Base-by-base conservation (phyloP, 495 filamentous ascomycete genomes). In the Aspergillus asperescens region DNA sequence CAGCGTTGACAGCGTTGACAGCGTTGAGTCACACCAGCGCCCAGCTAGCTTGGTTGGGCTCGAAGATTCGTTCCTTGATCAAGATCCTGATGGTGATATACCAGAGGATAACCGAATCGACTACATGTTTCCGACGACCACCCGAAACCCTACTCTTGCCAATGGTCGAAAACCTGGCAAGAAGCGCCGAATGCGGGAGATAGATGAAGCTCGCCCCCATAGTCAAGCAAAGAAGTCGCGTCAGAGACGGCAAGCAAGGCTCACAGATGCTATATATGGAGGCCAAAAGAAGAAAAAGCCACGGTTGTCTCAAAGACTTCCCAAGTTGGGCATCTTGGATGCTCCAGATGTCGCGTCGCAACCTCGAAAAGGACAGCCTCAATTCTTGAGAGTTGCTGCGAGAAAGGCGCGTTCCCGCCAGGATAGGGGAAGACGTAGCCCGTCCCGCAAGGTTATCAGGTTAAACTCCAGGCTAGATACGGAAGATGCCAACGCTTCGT, bases 331-430 rank as follows among this genome's bases (percentile, higher is more conserved):
- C 46, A 83, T 92, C 44, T 54, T 95, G 19, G 90, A 96, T 77
- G 82, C 84, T 25, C 73, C 81, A 28, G 78, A 71, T 58, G 70
- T 70, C 28, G 65, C 61, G 27, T 47, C 48, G 28, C 50, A 52
- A 41, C 44, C 66, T 44, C 59, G 54, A 16, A 52, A 56, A 9
- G 55, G 70, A 13, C 65, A 73, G 6, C 91, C 93, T 5, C 69
- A 71, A 24, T 97, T 97, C 61, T 70, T 96, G 18, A 82, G 81
- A 44, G 66, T 98, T 56, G 93, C 93, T 32, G 80, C 81, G 16
- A 83, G 94, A 42, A 73, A 77, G 52, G 89, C 81, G 38, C 83
- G 77, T 13, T 77, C 69, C 50, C 78, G 80, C 56, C 59, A 57
- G 32, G 83, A 88, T 55, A 61, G 75, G 52, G 91, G 89, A 6